Evolutionary conservation across 2,329 filamentous ascomycete genomes (phyloP).

Genomic region (Penicillium sp.): DNA sequence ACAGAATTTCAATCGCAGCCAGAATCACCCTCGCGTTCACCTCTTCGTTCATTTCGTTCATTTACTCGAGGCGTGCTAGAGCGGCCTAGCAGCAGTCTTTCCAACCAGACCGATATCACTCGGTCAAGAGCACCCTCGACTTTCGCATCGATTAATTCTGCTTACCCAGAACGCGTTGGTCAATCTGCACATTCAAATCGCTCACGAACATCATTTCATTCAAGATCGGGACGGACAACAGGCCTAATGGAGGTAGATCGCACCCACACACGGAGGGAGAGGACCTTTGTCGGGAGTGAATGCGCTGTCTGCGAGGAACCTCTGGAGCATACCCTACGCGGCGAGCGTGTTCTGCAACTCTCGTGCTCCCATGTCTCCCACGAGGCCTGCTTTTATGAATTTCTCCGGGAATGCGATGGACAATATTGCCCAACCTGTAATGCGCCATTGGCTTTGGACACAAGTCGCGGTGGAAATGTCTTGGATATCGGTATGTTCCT

Average conservation of each 20-base stretch:
- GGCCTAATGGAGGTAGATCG: constrained; percentile 73
- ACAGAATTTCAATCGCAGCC: constrained; percentile 33
- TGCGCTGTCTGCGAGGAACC: constrained; percentile 97
- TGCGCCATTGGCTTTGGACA: constrained; percentile 86
- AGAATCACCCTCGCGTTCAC: constrained; percentile 36
- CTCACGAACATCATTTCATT: constrained; percentile 39
- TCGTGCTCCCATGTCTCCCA: constrained; percentile 97
- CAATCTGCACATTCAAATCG: constrained; percentile 30
- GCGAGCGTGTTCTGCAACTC: constrained; percentile 92
- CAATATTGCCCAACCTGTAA: constrained; percentile 94
- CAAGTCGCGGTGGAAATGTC: constrained; percentile 87
- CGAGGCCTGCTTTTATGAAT: constrained; percentile 98
- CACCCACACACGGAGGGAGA: constrained; percentile 76
- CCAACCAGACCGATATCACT: constrained; percentile 28
- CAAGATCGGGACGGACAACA: constrained; percentile 52
- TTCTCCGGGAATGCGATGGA: constrained; percentile 89
- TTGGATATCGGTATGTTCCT: constrained; percentile 74
- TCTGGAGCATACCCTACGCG: constrained; percentile 88
- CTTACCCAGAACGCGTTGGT: constrained; percentile 17
- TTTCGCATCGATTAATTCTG: constrained; percentile 22
- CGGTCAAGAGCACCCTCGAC: constrained; percentile 29
- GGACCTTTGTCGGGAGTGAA: constrained; percentile 92
- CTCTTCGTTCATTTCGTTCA: constrained; percentile 33
- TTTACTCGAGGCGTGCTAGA: constrained; percentile 30
- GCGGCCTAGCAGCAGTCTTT: constrained; percentile 32